Evolutionary conservation across 768 basidiomycete species (phyloP), one percentile per base, ranked within the genome.

Genomic region (Tulasnella sp.): DNA sequence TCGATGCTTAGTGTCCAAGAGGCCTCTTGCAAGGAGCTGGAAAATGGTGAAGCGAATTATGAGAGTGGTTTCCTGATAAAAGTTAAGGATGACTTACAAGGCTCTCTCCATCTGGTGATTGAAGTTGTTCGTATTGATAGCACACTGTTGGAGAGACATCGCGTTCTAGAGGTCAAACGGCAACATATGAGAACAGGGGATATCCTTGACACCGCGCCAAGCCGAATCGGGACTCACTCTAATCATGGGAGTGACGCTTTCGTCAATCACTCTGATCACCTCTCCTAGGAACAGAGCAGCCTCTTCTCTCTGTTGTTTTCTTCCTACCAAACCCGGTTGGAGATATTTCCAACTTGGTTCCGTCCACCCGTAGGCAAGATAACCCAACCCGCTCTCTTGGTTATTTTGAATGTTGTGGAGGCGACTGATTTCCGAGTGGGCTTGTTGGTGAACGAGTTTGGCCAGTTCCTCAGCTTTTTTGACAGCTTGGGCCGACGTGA

Each of bases 101-200:
- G 62, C 76, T 44, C 42, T 71, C 58, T 77, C 76, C 52, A 77
- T 58, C 42, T 77, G 48, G 27, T 77, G 34, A 18, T 58, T 77
- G 76, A 77, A 77, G 48, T 58, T 38, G 3, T 36, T 27, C 6
- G 76, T 77, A 62, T 77, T 77, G 10, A 77, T 71, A 1, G 76
- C 62, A 52, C 76, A 77, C 58, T 77, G 76, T 71, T 77, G 56
- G 24, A 77, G 76, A 14, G 76, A 77, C 56, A 77, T 62, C 21
- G 52, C 39, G 62, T 77, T 77, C 76, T 77, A 62, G 44, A 36
- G 27, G 34, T 12, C 76, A 9, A 52, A 52, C n/a, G 62, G 8
- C 39, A 77, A 77, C 21, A 12, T 77, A 40, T 62, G 1, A 38
- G 76, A 5, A 40, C 7, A 18, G 16, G 6, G 39, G 6, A 24